A percentile compares a stretch with the other conserved stretches of the same genome.
Evolutionary conservation across 176 grass and related monocot species (phyloP).

Genomic region (Ensete ventricosum): DNA sequence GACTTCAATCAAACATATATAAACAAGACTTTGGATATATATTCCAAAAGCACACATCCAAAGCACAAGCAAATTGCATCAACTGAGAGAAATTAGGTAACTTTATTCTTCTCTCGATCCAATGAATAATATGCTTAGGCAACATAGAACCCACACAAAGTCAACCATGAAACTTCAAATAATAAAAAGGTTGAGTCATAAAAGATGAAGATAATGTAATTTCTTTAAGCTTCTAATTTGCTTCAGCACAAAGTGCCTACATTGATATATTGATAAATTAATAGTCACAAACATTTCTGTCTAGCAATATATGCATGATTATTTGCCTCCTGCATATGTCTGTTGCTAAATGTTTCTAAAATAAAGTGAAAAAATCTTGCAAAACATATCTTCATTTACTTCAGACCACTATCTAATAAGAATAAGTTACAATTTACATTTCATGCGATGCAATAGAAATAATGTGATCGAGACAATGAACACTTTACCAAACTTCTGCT

Average conservation of each 20-base stretch:
- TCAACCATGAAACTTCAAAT: background rate
- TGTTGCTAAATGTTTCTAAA: background rate
- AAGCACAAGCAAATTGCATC: background rate
- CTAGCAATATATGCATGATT: no score
- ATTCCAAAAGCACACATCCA: background rate
- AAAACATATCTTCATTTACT: background rate
- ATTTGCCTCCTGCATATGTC: no score
- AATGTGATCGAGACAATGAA: background rate
- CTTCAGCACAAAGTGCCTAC: background rate
- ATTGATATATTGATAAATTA: background rate
- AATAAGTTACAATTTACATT: background rate
- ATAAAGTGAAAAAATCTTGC: background rate
- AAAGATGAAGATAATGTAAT: background rate
- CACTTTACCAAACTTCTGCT: constrained; percentile 57
- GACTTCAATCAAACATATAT: background rate
- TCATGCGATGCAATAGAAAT: background rate
- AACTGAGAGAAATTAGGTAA: no score
- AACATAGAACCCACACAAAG: background rate
- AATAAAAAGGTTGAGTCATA: background rate
- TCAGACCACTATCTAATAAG: background rate
- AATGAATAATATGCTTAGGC: background rate
- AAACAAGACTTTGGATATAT: background rate
- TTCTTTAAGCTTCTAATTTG: background rate
- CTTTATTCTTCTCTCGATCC: background rate
- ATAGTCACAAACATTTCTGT: no score